Base-by-base conservation (phyloP, 345 rosid genomes). In the Erucastrum elatum region DNA sequence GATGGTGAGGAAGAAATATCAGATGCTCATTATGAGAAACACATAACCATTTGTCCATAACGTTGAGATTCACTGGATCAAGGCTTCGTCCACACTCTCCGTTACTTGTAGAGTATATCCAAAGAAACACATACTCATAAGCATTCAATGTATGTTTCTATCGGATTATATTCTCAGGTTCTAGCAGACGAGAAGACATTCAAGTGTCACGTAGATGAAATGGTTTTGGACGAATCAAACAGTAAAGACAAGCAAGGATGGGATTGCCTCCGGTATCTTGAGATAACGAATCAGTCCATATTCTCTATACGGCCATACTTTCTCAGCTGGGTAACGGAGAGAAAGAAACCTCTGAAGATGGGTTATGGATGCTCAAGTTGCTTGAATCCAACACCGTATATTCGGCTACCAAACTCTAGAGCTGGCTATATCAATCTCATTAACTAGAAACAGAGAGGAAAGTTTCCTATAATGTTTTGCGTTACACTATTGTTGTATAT, bases 1-100 rank as follows among this genome's bases (percentile, higher is more conserved):
- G 93, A 89, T 75, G 97, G 86, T 30, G 84, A 86, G 53, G 92
- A 81, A 77, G 90, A 90, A 51, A 65, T 89, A 66, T 88, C 92
- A n/a, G 88, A 89, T 80, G 84, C 80, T 37, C 88, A 29, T 93
- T 60, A 85, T 39, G 68, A 80, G 66, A 87, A 89, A 56, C 88
- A 82, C 30, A 67, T 91, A 41, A 80, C 81, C 8, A 49, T 89
- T 89, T 70, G 9, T 83, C 77, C 93, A 78, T 30, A 84, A 88
- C 15, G 77, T 87, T 70, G 88, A 88, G 84, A 79, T 91, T 82
- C 74, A 86, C 86, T 56, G 95, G 94, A 53, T 84, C 90, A 62
- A 81, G 82, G 82, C 83, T 94, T 33, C 87, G 61, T 66, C 21
- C 8, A 12, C 49, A 15, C 35, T 17, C 62, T 70, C 70, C 3